Conservation (phyloP, 805 yeast species). For the Grigorovia yakushimaensis region DNA sequence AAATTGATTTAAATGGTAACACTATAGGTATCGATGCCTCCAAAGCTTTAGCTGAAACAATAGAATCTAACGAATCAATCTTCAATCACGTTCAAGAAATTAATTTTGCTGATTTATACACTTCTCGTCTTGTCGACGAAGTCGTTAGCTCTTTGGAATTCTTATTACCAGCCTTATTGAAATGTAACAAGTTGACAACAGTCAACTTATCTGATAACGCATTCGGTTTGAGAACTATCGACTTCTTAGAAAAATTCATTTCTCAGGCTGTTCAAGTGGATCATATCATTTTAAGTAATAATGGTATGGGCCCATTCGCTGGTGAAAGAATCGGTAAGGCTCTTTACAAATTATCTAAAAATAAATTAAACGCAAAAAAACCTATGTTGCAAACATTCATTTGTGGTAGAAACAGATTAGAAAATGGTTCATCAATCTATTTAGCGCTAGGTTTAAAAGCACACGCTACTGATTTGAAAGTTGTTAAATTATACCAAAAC, state of each 20-base stretch:
- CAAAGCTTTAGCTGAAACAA: slow-evolving; percentile 50
- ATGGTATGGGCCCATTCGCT: slow-evolving; percentile 97
- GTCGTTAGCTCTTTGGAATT: slow-evolving; percentile 74
- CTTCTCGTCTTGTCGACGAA: slow-evolving; percentile 90
- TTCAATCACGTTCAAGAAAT: slow-evolving; percentile 49
- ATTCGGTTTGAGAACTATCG: slow-evolving; percentile 90
- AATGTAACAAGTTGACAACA: slow-evolving; percentile 58
- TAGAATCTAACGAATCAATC: slow-evolving; percentile 30
- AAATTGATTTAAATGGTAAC: slow-evolving; percentile 81
- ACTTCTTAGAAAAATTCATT: slow-evolving; percentile 72
- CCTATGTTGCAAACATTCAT: slow-evolving; percentile 69
- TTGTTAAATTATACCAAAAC: slow-evolving; percentile 80
- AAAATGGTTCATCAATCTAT: slow-evolving; percentile 83
- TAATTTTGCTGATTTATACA: slow-evolving; percentile 85
- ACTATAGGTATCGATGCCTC: slow-evolving; percentile 91
- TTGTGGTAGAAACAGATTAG: slow-evolving; percentile 96
- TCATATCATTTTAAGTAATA: slow-evolving; percentile 83
- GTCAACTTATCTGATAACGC: slow-evolving; percentile 92
- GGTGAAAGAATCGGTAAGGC: slow-evolving; percentile 92
- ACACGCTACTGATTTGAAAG: slow-evolving; percentile 57
- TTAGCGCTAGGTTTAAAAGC: slow-evolving; percentile 78
- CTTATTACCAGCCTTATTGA: slow-evolving; percentile 62
- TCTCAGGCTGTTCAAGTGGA: slow-evolving; percentile 67
- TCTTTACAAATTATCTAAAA: slow-evolving; percentile 56
- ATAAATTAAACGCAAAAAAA: slow-evolving; percentile 41